Conservation (phyloP, 768 basidiomycete genomes). For the Boletus patriciae region DNA sequence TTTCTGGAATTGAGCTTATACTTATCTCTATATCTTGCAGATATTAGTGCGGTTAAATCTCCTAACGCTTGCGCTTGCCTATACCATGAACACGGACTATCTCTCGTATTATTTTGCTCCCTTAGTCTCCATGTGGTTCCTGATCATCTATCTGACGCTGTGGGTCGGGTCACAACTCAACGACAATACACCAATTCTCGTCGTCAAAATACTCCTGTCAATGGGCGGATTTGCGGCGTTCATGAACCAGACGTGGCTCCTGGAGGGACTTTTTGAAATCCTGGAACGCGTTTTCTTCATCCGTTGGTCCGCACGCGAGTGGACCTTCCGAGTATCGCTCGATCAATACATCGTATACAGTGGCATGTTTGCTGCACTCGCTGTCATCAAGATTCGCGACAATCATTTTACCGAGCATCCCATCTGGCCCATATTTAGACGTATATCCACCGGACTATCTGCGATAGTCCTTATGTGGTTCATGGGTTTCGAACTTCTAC, state of each 20-base stretch:
- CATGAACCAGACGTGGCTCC: conserved; percentile 60
- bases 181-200: conserved; percentile 61
- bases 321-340: conserved; percentile 84
- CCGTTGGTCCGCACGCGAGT: conserved; percentile 82
- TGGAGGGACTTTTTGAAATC: conserved; percentile 63
- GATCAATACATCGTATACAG: conserved; percentile 88
- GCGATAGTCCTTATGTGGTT: conserved; percentile 66
- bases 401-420: conserved; percentile 65
- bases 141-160: conserved; percentile 84
- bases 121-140: conserved; percentile 87
- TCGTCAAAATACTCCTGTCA: conserved; percentile 69
- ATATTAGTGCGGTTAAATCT: conserved; percentile 83
- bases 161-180: conserved; percentile 70
- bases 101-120: conserved; percentile 91
- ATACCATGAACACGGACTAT: conserved; percentile 91
- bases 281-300: conserved; percentile 69
- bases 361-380: conserved; percentile 79
- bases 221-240: conserved; percentile 62
- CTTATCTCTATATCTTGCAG: conserved; percentile 32
- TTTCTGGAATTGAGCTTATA: not conserved
- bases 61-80: conserved; percentile 77
- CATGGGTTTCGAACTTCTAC: conserved; percentile 75
- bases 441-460: conserved; percentile 50
- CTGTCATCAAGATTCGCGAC: conserved; percentile 74
- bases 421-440: conserved; percentile 58